Evolutionary conservation across 2,329 filamentous ascomycete species (phyloP).

Genomic region (Fusarium miscanthi): DNA sequence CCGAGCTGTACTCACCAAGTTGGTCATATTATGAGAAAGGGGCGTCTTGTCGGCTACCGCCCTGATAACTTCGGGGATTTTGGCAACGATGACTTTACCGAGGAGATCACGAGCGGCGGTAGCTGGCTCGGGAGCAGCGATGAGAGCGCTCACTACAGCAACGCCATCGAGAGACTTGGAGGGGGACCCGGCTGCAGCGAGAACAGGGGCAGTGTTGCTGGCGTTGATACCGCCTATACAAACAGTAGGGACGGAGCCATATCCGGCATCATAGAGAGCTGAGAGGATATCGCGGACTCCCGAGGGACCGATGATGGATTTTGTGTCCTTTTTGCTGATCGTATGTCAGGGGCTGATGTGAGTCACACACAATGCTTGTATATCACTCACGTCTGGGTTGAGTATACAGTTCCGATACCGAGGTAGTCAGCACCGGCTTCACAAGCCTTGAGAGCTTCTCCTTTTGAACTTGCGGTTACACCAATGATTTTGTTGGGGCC

Average conservation of each 20-base stretch:
- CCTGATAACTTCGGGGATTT: conserved; percentile 62
- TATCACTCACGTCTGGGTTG: conserved; percentile 76
- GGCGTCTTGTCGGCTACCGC: conserved; percentile 73
- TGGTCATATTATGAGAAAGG: conserved; percentile 96
- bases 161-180: conserved; percentile 79
- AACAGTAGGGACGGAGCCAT: conserved; percentile 69
- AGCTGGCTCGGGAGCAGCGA: conserved; percentile 76
- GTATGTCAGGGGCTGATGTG: conserved; percentile 1
- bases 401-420: conserved; percentile 89
- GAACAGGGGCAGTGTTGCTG: conserved; percentile 77
- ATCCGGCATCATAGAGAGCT: conserved; percentile 62
- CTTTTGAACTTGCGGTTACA: conserved; percentile 80
- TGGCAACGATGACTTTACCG: conserved; percentile 60
- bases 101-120: conserved; percentile 70
- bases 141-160: conserved; percentile 89
- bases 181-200: conserved; percentile 71
- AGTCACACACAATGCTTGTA: not conserved
- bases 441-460: conserved; percentile 79
- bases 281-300: conserved; percentile 66
- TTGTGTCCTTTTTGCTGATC: conserved; percentile 83
- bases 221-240: conserved; percentile 91
- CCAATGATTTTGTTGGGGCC: conserved; percentile 86
- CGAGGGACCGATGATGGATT: conserved; percentile 67
- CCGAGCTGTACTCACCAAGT: conserved; percentile 66
- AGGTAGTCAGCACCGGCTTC: conserved; percentile 87